Evolutionary conservation across 352 stramenopile species (phyloP).

Genomic region (Hyphochytrium catenoides): DNA sequence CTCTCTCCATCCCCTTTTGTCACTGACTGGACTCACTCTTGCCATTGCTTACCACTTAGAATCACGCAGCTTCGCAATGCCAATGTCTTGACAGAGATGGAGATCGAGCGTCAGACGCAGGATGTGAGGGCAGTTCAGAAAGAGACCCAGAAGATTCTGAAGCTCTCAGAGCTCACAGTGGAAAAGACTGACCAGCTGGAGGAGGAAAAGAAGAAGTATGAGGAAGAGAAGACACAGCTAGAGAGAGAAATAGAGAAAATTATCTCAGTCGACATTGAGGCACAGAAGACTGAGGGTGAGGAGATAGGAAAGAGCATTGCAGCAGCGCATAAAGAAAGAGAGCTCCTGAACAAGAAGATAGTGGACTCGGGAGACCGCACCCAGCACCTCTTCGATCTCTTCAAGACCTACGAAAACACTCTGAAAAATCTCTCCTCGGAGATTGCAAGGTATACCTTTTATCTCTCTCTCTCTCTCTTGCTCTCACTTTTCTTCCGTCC

Average conservation of each 20-base stretch:
- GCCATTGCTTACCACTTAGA: constrained; percentile 15
- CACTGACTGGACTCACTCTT: constrained; percentile 42
- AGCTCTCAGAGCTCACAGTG: constrained; percentile 34
- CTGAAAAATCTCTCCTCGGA: constrained; percentile 70
- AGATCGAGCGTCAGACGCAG: constrained; percentile 19
- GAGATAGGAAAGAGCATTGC: constrained; percentile 39
- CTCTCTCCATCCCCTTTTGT: constrained; percentile 37
- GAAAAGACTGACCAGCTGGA: constrained; percentile 43
- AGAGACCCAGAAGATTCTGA: constrained; percentile 31
- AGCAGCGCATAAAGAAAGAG: constrained; percentile 42
- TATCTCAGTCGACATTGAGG: constrained; percentile 14
- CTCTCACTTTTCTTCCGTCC: no score
- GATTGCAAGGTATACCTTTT: no score
- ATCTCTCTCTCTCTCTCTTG: no score
- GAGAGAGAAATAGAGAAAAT: constrained; percentile 13
- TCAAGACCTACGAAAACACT: constrained; percentile 71
- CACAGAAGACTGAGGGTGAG: constrained; percentile 38
- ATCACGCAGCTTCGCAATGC: constrained; percentile 51
- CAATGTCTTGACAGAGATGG: constrained; percentile 30
- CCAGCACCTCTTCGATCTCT: constrained; percentile 61
- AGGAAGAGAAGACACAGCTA: constrained; percentile 29
- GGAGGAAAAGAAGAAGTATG: constrained; percentile 27
- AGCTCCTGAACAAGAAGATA: constrained; percentile 62
- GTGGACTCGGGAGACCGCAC: constrained; percentile 45
- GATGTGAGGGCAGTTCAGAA: constrained; percentile 16